These are phyloP conservation scores for Ormosia semicastrata DNA, from an alignment of 306 rosid genomes.

Conservation along the genomic window DNA sequence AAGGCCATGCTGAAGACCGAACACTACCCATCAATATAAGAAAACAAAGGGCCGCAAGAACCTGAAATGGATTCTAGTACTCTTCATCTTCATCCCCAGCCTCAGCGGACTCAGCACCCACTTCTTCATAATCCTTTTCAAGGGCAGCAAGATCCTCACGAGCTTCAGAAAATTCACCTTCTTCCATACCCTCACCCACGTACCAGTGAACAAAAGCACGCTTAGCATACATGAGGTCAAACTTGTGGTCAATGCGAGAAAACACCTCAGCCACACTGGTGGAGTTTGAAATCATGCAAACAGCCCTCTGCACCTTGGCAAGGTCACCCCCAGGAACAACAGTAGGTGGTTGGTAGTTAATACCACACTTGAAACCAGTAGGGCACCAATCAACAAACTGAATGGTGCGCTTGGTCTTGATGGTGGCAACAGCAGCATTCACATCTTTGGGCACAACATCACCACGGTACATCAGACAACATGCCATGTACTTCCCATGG, in stretches of 20 bases:
- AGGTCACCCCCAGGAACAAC: conserved; percentile 97
- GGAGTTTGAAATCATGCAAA: conserved; percentile 89
- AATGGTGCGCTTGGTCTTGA: conserved; percentile 88
- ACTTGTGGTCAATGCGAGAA: conserved; percentile 83
- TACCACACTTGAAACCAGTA: conserved; percentile 92
- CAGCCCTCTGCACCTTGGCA: conserved; percentile 92
- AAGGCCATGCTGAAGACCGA: background rate
- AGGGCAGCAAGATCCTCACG: conserved; percentile 96
- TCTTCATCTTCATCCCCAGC: conserved; percentile 77
- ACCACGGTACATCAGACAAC: conserved; percentile 96
- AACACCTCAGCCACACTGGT: conserved; percentile 96
- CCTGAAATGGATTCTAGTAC: conserved; percentile 37
- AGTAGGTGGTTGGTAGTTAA: conserved; percentile 91
- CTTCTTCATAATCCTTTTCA: conserved; percentile 93
- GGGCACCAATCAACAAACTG: conserved; percentile 98
- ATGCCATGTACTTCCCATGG: conserved; percentile 93
- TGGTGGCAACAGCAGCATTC: conserved; percentile 87
- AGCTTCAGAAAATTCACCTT: conserved; percentile 95
- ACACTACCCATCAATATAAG: background rate
- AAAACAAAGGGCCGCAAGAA: background rate
- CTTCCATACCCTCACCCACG: conserved; percentile 99
- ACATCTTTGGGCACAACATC: conserved; percentile 95
- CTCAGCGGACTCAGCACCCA: conserved; percentile 85
- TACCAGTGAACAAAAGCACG: conserved; percentile 96
- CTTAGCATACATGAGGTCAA: conserved; percentile 91